Percentiles rank a stretch among this genome's conserved stretches.
Evolutionary conservation across 768 basidiomycete genomes (phyloP).

Genomic region (Leccinum longicurvipes): DNA sequence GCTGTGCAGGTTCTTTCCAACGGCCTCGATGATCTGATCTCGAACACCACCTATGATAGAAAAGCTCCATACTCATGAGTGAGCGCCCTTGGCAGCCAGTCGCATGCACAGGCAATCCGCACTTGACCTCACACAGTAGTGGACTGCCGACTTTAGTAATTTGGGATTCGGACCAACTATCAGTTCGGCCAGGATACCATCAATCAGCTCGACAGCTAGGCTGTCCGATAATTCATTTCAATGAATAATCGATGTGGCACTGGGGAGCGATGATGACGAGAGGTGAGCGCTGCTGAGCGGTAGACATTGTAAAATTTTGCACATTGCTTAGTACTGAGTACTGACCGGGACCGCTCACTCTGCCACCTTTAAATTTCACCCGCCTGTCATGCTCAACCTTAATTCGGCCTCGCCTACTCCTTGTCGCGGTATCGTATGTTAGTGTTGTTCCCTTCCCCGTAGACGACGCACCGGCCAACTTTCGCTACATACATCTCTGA

Average conservation of each 20-base stretch:
- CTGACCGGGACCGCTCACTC: too few species aligned
- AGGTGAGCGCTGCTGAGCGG: not conserved
- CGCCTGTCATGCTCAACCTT: too few species aligned
- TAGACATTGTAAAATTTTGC: too few species aligned
- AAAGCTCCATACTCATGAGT: not conserved
- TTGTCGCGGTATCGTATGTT: too few species aligned
- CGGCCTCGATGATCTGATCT: not conserved
- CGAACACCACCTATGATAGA: not conserved
- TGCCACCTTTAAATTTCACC: too few species aligned
- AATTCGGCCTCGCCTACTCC: too few species aligned
- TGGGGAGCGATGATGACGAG: not conserved
- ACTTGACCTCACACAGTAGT: not conserved
- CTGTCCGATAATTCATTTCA: not conserved
- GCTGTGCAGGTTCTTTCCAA: not conserved
- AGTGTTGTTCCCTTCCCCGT: too few species aligned
- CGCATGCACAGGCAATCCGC: not conserved
- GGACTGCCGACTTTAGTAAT: not conserved
- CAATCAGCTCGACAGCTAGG: too few species aligned
- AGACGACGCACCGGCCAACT: too few species aligned
- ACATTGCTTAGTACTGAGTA: too few species aligned
- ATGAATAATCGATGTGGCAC: not conserved
- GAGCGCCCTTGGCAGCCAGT: not conserved
- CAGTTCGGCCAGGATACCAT: too few species aligned
- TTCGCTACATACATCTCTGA: too few species aligned
- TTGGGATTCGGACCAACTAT: not conserved